A percentile compares a stretch with the other conserved stretches of the same genome.
Evolutionary conservation across 176 grass and related monocot genomes (phyloP).

Genomic region (Oryza punctata): DNA sequence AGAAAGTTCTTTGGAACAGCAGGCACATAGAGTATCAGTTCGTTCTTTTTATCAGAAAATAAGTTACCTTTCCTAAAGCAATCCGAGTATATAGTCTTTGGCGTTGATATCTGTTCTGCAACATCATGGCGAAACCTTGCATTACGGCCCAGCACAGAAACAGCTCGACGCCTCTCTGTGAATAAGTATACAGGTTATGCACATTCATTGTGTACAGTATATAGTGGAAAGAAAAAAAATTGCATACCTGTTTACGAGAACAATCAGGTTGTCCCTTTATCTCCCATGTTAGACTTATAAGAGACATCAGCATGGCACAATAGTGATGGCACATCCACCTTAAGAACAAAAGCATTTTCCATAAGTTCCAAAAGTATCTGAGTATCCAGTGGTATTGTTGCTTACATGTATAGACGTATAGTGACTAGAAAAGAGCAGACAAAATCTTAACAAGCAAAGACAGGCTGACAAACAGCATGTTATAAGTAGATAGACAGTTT

Average conservation of each 20-base stretch:
- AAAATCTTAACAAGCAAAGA: neutral
- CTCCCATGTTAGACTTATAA: constrained; percentile 96
- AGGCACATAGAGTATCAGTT: neutral
- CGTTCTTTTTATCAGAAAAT: constrained; percentile 23
- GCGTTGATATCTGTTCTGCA: constrained; percentile 98
- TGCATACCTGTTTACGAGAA: constrained; percentile 71
- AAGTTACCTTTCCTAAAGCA: constrained; percentile 91
- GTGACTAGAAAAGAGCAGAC: neutral
- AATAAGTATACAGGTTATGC: constrained; percentile 33
- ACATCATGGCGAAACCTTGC: constrained; percentile 98
- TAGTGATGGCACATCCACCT: constrained; percentile 99
- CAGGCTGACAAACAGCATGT: neutral
- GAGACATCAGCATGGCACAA: constrained; percentile 96
- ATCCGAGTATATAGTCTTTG: constrained; percentile 98
- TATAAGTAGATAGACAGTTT: neutral
- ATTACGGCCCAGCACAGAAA: constrained; percentile 96
- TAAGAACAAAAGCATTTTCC: constrained; percentile 20
- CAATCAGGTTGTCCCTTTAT: constrained; percentile 94
- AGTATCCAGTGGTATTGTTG: neutral
- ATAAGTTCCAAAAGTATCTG: neutral
- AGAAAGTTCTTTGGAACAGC: constrained; percentile 8
- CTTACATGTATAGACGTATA: neutral
- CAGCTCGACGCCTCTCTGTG: constrained; percentile 85
- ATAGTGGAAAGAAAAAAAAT: constrained; percentile 25
- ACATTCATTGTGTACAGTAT: neutral